Base-by-base conservation (phyloP, 495 filamentous ascomycete genomes). In the Lasiosphaeris hirsuta region DNA sequence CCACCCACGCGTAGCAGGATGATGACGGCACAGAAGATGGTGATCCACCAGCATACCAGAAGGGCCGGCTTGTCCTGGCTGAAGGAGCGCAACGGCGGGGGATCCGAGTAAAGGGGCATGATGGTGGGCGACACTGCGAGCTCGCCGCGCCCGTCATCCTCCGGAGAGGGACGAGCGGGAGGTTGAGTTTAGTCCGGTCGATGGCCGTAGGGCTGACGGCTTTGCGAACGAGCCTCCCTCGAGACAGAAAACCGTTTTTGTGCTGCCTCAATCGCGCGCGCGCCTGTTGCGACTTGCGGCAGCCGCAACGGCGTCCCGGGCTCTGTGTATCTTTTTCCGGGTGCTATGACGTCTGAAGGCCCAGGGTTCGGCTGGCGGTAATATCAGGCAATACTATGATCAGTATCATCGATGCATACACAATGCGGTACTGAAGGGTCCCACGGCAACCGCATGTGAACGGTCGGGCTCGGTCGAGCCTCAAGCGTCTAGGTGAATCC, bases 21-120 rank as follows among this genome's bases (percentile, higher is more conserved):
- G 58, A 96, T 88, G 38, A 82, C 80, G 46, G 91, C 73, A 35
- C 90, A 89, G 66, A 95, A 94, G 7, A 75, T 76, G 7, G 91
- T 95, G 56, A 90, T 90, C 94, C 94, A 96, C 89, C 91, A 97
- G 67, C 88, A 92, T 64, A 94, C 90, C 51, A 97, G 78, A 40
- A 98, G 79, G 0, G 89, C 91, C 18, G 90, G 85, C 58, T 90
- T 87, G 72, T 90, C 80, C 33, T 85, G 65, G 65, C 74, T 60
- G 65, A 74, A 71, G 8, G 78, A 72, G 58, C 79, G 81, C 49
- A 78, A 73, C 51, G 79, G 76, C 45, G 89, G 88, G 8, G 86
- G 83, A 10, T 74, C 69, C 17, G 81, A 78, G 65, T 85, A 85
- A 51, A 84, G 69, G 51, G 78, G 55, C 77, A 80, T 81, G 57